Percentiles rank a stretch among this genome's conserved stretches.
These are phyloP conservation scores for Russula sp. DNA, from an alignment of 768 basidiomycete species.

Conservation along the genomic window DNA sequence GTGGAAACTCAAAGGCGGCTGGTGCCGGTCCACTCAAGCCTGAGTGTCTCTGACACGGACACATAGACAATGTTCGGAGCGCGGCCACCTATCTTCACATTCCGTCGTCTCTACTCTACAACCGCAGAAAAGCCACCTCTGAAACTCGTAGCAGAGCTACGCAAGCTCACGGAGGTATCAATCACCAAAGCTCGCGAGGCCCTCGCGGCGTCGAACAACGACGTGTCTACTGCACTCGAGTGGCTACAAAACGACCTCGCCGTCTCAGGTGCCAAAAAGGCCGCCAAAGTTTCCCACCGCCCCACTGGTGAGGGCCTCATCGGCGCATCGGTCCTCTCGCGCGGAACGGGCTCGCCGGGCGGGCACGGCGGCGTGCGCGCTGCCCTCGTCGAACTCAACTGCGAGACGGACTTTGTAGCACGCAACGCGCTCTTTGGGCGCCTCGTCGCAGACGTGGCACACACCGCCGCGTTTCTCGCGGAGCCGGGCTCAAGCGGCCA, in stretches of 20 bases:
- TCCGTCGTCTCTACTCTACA: conserved; percentile 48
- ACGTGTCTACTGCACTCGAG: conserved; percentile 63
- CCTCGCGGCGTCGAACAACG: conserved; percentile 64
- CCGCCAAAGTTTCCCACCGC: conserved; percentile 76
- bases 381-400: conserved; percentile 87
- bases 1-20: too few relatives aligned
- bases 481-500: conserved; percentile 31
- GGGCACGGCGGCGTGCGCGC: conserved; percentile 55
- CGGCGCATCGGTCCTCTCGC: conserved; percentile 66
- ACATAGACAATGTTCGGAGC: conserved; percentile 6
- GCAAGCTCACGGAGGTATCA: conserved; percentile 75
- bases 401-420: conserved; percentile 96
- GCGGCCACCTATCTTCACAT: background rate
- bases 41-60: too few relatives aligned
- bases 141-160: conserved; percentile 78
- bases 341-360: conserved; percentile 41
- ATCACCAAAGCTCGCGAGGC: conserved; percentile 88
- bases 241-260: conserved; percentile 79
- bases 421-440: conserved; percentile 75
- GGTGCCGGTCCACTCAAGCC: too few relatives aligned
- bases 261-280: conserved; percentile 67
- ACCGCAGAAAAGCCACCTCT: conserved; percentile 51
- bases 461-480: conserved; percentile 71
- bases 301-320: conserved; percentile 74
- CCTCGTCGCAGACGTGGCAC: conserved; percentile 73